Evolutionary conservation across 1,139 yeast genomes (phyloP).

Genomic region (Lodderomyces beijingensis): DNA sequence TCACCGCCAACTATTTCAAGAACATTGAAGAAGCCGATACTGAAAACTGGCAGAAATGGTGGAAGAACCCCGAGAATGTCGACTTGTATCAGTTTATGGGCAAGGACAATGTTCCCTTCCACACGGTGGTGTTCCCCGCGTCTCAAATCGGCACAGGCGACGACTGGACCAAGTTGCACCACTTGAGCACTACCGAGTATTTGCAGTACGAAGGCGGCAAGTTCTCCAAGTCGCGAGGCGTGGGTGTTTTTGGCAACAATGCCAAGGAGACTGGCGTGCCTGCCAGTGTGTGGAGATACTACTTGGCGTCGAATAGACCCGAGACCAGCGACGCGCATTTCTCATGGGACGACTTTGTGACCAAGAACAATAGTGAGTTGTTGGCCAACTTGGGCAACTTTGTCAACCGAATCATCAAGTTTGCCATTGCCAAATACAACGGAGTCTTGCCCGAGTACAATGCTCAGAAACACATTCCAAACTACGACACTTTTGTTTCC

Average conservation of each 20-base stretch:
- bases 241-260: conserved; percentile 97
- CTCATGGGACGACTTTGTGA: conserved; percentile 94
- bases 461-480: conserved; percentile 39
- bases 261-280: conserved; percentile 91
- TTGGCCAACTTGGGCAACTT: conserved; percentile 95
- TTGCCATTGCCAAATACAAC: conserved; percentile 84
- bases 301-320: conserved; percentile 87
- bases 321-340: conserved; percentile 94
- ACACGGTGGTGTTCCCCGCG: conserved; percentile 95
- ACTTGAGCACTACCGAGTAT: conserved; percentile 91
- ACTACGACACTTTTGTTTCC: conserved; percentile 44
- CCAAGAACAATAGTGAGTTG: conserved; percentile 88
- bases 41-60: conserved; percentile 75
- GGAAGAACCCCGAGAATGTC: conserved; percentile 86
- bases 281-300: conserved; percentile 96
- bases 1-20: conserved; percentile 88
- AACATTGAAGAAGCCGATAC: conserved; percentile 23
- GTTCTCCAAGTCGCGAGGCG: conserved; percentile 92
- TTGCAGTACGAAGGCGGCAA: conserved; percentile 97
- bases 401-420: conserved; percentile 89
- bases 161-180: conserved; percentile 87
- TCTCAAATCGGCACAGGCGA: conserved; percentile 85
- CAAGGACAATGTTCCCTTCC: conserved; percentile 98
- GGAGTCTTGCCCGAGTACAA: conserved; percentile 77
- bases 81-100: conserved; percentile 97